These are phyloP conservation scores for Tricholomella constricta DNA, from an alignment of 768 basidiomycete species.

Conservation along the genomic window DNA sequence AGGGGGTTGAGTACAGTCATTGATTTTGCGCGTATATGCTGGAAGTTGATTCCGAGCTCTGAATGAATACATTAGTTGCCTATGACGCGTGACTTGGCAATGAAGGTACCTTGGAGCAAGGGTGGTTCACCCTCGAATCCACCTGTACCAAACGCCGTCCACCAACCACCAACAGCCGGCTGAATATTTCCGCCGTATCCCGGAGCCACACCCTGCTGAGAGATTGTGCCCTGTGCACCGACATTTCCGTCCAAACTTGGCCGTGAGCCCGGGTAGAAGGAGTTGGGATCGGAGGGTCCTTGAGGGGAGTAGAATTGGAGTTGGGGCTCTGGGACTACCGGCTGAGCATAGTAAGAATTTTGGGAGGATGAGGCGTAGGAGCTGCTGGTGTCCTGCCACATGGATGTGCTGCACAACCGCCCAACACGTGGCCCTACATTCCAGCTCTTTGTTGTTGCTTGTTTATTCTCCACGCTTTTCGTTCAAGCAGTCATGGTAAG, in stretches of 20 bases:
- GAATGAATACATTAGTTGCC: conserved; percentile 30
- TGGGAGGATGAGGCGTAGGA: conserved; percentile 69
- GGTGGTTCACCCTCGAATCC: conserved; percentile 96
- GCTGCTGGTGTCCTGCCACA: conserved; percentile 77
- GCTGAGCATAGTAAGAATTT: conserved; percentile 56
- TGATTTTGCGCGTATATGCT: conserved; percentile 92
- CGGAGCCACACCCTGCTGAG: conserved; percentile 44
- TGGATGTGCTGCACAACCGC: conserved; percentile 26
- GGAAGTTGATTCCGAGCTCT: conserved; percentile 99
- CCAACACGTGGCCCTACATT: conserved; percentile 33
- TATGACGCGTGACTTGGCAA: background rate
- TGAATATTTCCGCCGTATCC: conserved; percentile 76
- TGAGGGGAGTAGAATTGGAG: conserved; percentile 79
- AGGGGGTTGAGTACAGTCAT: conserved; percentile 95
- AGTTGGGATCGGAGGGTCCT: conserved; percentile 45
- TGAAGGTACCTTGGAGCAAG: conserved; percentile 79
- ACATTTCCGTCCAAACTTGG: conserved; percentile 78
- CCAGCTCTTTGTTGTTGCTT: conserved; percentile 25
- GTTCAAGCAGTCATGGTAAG: conserved; percentile 44
- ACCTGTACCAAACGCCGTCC: conserved; percentile 95
- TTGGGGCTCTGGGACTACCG: conserved; percentile 53
- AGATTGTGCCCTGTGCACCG: conserved; percentile 53
- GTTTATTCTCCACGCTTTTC: conserved; percentile 30
- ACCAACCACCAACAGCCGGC: conserved; percentile 76
- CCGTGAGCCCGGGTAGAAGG: conserved; percentile 70